Evolutionary conservation across 2,329 filamentous ascomycete genomes (phyloP), one percentile per base, ranked within the genome.

Genomic region (Epicoccum nigrum): DNA sequence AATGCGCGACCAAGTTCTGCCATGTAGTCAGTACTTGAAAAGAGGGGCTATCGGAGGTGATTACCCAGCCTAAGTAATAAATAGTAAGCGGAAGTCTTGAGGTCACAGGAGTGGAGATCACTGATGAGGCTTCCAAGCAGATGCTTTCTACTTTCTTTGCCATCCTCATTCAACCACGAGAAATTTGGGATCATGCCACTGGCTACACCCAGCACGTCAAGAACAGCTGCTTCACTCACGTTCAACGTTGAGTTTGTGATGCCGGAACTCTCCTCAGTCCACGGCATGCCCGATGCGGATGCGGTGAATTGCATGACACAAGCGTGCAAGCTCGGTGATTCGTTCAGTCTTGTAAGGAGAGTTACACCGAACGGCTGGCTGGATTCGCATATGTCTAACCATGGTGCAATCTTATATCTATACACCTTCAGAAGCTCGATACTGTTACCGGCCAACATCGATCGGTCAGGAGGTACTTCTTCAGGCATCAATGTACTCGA

Each of bases 351-450:
- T 2, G 79, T 67, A 0, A 81, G 78, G 2, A 84, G 70, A 9
- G 80, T 75, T 1, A 79, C 76, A 15, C 79, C 78, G 59, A 85
- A 84, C 35, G 78, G 77, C 11, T 78, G 77, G 12, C 78, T 70
- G 21, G 74, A 72, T 51, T 85, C 82, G 43, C 83, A 83, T 65
- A 83, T 84, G 58, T 85, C 82, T 3, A 85, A 76, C 80, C 81
- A 83, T 17, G 78, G 78, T 3, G 81, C 81, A 32, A 82, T 77
- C 48, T 83, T 76, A 1, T 77, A 76, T 17, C 83, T 76, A 64
- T 81, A 84, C 35, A 81, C 49, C 45, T 58, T 60, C 16, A 67
- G 20, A 17, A 62, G 77, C 33, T 78, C 76, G 28, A 80, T 59
- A 41, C 37, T 41, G 15, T 38, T 32, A 20, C 59, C 56, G 8